Conservation (phyloP, 2,329 filamentous ascomycete genomes). For the Trichophaea hybrida region DNA sequence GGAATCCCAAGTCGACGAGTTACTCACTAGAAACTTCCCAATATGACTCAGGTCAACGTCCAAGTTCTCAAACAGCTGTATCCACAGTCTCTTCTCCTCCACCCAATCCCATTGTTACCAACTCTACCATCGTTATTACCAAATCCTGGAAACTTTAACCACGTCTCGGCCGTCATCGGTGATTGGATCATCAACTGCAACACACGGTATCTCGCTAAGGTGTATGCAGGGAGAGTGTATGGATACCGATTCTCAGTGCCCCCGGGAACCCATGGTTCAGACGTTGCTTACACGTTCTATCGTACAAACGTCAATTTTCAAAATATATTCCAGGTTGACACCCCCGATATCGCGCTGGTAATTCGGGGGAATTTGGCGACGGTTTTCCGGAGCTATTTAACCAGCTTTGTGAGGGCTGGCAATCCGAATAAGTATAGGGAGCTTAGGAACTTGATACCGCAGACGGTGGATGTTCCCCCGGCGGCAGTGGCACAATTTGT, state of each 20-base stretch:
- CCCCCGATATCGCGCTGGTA: slow-evolving; percentile 28
- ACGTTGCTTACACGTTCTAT: slow-evolving; percentile 35
- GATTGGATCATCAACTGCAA: slow-evolving; percentile 30
- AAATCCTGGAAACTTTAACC: background rate
- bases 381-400: slow-evolving; percentile 33
- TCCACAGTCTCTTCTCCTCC: slow-evolving; percentile 1
- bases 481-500: slow-evolving; percentile 13
- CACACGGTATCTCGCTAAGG: slow-evolving; percentile 30
- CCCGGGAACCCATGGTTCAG: slow-evolving; percentile 33
- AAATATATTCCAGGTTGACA: slow-evolving; percentile 29
- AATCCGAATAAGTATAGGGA: slow-evolving; percentile 32
- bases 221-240: slow-evolving; percentile 31
- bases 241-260: slow-evolving; percentile 34
- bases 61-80: slow-evolving; percentile 15
- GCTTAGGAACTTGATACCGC: slow-evolving; percentile 29
- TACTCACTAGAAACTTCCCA: slow-evolving; percentile 26
- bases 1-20: slow-evolving; percentile 17
- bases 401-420: slow-evolving; percentile 32
- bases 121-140: background rate
- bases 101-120: slow-evolving; percentile 19
- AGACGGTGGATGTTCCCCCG: slow-evolving; percentile 30
- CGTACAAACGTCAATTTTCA: slow-evolving; percentile 28
- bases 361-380: slow-evolving; percentile 27
- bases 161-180: slow-evolving; percentile 21
- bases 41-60: too few relatives aligned